Percentiles rank a stretch among this genome's conserved stretches.
Conservation (phyloP, 2,329 filamentous ascomycete genomes). For the Botryotinia globosa region DNA sequence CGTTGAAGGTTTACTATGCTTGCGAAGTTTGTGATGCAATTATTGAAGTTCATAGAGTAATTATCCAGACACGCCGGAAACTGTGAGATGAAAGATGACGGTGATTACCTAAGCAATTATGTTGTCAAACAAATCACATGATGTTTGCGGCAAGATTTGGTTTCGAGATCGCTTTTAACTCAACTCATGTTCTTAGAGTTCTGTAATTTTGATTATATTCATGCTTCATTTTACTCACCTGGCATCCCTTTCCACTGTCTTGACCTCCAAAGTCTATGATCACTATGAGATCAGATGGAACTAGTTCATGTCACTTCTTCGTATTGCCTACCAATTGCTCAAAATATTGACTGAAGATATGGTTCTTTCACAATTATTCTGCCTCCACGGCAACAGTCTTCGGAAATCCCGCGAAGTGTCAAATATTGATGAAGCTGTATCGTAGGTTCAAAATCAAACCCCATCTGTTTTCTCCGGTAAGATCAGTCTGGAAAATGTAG, state of each 20-base stretch:
- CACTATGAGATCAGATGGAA: neutral
- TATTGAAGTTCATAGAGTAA: neutral
- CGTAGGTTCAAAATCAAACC: neutral
- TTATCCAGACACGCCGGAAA: neutral
- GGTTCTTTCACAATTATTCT: neutral
- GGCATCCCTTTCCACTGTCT: neutral
- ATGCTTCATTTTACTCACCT: neutral
- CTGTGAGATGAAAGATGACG: neutral
- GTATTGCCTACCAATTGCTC: neutral
- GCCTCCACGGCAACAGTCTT: neutral
- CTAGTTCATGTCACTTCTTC: neutral
- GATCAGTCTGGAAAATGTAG: neutral
- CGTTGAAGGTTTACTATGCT: neutral
- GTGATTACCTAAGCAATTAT: conserved; percentile 10
- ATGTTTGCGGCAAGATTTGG: conserved; percentile 6
- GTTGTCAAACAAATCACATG: neutral
- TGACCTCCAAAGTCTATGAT: neutral
- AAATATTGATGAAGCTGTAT: neutral
- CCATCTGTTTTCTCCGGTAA: neutral
- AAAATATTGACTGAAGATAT: neutral
- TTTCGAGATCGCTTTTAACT: neutral
- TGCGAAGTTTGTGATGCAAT: neutral
- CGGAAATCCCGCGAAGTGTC: neutral
- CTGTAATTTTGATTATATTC: neutral
- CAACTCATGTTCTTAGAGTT: neutral